Percentiles rank a stretch among this genome's conserved stretches.
These are phyloP conservation scores for Penicillium paxilli DNA, from an alignment of 495 filamentous ascomycete species.

Conservation along the genomic window DNA sequence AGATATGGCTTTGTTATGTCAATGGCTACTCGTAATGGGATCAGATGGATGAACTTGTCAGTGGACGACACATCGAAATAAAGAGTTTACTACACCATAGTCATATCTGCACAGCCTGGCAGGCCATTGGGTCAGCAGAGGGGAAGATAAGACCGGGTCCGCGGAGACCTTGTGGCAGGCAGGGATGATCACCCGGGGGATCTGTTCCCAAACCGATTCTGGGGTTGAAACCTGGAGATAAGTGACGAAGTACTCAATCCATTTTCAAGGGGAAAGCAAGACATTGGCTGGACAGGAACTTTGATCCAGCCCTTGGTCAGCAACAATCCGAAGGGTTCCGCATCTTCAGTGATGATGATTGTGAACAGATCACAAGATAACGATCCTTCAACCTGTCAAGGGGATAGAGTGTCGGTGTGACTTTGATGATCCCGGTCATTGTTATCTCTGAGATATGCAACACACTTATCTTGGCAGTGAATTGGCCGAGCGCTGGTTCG, in stretches of 20 bases:
- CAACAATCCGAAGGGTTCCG: not conserved
- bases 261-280: slow-evolving; percentile 5
- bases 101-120: not conserved
- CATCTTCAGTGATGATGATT: not conserved
- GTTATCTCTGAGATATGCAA: slow-evolving; percentile 1
- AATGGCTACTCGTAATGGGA: no score
- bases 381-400: not conserved
- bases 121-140: not conserved
- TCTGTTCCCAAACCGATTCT: slow-evolving; percentile 7
- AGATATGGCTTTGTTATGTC: not conserved
- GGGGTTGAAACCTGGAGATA: slow-evolving; percentile 28
- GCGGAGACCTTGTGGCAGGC: not conserved
- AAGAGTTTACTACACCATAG: slow-evolving; percentile 3
- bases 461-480: slow-evolving; percentile 8
- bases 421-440: not conserved
- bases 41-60: not conserved
- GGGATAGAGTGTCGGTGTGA: not conserved
- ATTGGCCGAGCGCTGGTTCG: not conserved
- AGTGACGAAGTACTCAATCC: slow-evolving; percentile 3
- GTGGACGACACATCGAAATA: slow-evolving; percentile 10
- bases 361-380: slow-evolving; percentile 1
- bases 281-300: no score
- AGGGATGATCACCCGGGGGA: slow-evolving; percentile 12
- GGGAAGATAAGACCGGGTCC: slow-evolving; percentile 8
- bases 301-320: not conserved